phyloP scores from a whole-genome alignment of 768 basidiomycete genomes.

The Fistulinella prunicolor region DNA sequence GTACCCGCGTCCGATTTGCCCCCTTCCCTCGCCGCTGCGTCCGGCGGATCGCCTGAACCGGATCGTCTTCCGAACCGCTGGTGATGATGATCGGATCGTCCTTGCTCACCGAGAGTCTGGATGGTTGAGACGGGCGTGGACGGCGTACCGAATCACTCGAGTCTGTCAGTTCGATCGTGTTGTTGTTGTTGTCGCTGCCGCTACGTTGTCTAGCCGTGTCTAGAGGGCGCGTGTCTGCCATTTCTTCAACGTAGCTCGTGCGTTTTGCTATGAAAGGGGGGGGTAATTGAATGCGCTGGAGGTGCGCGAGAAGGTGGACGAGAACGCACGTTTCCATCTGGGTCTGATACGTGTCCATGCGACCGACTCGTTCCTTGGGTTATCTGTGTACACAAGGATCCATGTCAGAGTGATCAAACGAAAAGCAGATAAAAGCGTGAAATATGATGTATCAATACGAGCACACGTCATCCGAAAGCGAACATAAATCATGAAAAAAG shows the following conservation, averaged over 20 bases:
- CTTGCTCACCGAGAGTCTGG: background rate
- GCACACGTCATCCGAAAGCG: background rate
- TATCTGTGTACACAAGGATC: background rate
- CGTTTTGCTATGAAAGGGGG: slow-evolving; percentile 12
- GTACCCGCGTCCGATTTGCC: background rate
- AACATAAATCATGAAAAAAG: background rate
- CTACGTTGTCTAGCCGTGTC: slow-evolving; percentile 6
- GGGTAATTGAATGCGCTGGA: background rate
- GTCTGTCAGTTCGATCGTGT: slow-evolving; percentile 23
- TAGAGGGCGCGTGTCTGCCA: slow-evolving; percentile 12
- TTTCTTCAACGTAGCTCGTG: slow-evolving; percentile 3
- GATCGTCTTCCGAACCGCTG: slow-evolving; percentile 23
- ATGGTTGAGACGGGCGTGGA: slow-evolving; percentile 5
- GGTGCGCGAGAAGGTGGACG: background rate
- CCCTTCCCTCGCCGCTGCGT: slow-evolving; percentile 1
- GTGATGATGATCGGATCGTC: slow-evolving; percentile 24
- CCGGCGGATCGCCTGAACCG: background rate
- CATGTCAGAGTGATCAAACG: too few species aligned
- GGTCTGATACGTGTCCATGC: slow-evolving; percentile 15
- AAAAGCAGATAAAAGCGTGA: too few species aligned
- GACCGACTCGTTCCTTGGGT: slow-evolving; percentile 6
- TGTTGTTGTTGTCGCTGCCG: background rate
- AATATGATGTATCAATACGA: background rate
- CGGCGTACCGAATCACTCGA: slow-evolving; percentile 16
- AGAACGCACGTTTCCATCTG: slow-evolving; percentile 18